Base-by-base conservation (phyloP, 768 basidiomycete genomes). In the Macrolepiota albuminosa region DNA sequence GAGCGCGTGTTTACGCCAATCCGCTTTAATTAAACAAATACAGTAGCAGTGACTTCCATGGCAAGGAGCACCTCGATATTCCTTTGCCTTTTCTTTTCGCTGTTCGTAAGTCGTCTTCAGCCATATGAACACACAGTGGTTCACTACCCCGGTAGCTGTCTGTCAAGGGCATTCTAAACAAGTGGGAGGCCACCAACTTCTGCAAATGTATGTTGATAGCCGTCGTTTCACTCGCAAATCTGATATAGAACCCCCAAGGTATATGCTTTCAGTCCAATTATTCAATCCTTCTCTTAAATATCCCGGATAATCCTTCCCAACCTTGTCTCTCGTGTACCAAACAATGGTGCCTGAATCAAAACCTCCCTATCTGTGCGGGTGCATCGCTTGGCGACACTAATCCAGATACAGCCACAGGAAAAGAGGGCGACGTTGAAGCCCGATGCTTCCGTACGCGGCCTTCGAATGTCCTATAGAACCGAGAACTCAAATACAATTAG, bases 381-480 rank as follows among this genome's bases (percentile, higher is more conserved):
- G 92, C 92, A 50, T 81, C 83, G 53, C 75, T 95, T 55, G 95
- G 94, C 29, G 91, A 94, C 67, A 87, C 90, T 26, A 85, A 97
- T 72, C 91, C 91, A 31, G 95, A 97, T 72, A 94, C 91, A 18
- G 93, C 90, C 13, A 95, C 93, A 6, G 95, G 95, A 37, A 95
- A 91, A 70, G 95, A 96, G 72, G 95, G 95, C 46, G 93, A 96
- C 72, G 92, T 97, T 26, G 93, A 95, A 76, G 93, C 94, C 59
- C 80, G 94, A 71, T 97, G 95, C 80, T 96, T 96, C 76, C 92
- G 94, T 96, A 74, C 69, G 93, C 81, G 57, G 54, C 52, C 65
- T 57, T 47, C 9, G 24, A 43, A 57, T 57, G 14, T 29, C 60
- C 45, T 51, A 24, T 54, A 48, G n/a, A 54, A 56, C 11, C 42